Conservation (phyloP, 2,329 filamentous ascomycete species). For the Cladophialophora chaetospira region DNA sequence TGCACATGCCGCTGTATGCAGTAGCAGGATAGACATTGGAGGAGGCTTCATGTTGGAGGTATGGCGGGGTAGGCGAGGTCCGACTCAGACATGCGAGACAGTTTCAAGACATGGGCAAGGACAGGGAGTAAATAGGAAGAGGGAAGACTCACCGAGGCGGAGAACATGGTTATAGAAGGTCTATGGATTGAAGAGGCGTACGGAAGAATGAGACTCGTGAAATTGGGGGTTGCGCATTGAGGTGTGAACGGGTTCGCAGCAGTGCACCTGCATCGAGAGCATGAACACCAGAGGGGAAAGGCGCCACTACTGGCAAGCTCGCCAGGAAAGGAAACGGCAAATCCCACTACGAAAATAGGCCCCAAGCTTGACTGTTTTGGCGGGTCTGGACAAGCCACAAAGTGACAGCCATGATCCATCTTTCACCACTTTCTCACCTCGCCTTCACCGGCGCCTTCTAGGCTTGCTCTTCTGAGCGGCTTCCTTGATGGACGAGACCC, state of each 20-base stretch:
- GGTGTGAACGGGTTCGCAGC: constrained; percentile 17
- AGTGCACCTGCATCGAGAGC: background rate
- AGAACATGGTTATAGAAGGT: constrained; percentile 29
- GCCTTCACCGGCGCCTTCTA: background rate
- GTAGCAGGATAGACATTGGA: constrained; percentile 28
- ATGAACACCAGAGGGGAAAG: background rate
- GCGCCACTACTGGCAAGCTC: background rate
- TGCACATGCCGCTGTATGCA: constrained; percentile 28
- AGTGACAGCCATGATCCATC: background rate
- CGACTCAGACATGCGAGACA: constrained; percentile 8
- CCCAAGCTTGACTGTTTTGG: background rate
- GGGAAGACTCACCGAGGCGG: constrained; percentile 30
- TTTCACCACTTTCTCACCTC: background rate
- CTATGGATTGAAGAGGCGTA: constrained; percentile 25
- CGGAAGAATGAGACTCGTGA: constrained; percentile 14
- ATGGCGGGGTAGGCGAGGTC: constrained; percentile 22
- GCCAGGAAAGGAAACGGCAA: background rate
- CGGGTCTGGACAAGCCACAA: background rate
- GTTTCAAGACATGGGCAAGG: constrained; percentile 15
- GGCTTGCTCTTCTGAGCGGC: background rate
- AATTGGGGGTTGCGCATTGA: constrained; percentile 20
- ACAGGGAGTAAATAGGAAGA: constrained; percentile 11
- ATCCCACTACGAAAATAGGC: background rate
- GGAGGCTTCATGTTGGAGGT: constrained; percentile 20
- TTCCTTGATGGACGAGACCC: background rate